Conservation (phyloP, 129 eudicot species). For the Logfia minima region DNA sequence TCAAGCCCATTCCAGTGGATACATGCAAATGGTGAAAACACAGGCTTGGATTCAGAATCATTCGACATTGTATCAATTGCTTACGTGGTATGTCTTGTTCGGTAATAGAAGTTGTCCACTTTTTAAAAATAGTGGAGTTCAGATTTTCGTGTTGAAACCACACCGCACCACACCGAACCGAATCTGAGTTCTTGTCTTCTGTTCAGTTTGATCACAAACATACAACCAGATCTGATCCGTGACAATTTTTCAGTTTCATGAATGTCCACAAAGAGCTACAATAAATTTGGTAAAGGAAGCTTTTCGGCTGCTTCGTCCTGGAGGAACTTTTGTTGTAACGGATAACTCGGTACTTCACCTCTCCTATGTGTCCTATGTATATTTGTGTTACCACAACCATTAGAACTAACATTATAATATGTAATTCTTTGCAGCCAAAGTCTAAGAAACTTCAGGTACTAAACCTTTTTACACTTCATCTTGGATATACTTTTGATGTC, state of each 20-base stretch:
- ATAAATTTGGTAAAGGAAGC: slow-evolving; percentile 78
- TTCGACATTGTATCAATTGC: slow-evolving; percentile 92
- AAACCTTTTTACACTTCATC: slow-evolving; percentile 9
- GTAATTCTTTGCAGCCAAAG: slow-evolving; percentile 70
- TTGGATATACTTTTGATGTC: background rate
- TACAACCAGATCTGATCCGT: background rate
- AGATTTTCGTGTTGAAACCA: too few species aligned
- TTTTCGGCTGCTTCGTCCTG: slow-evolving; percentile 90
- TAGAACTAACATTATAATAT: slow-evolving; percentile 14
- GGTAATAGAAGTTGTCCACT: background rate
- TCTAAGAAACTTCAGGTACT: slow-evolving; percentile 96
- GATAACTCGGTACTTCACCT: slow-evolving; percentile 76
- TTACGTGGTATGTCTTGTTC: slow-evolving; percentile 61
- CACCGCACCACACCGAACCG: background rate
- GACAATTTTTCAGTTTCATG: slow-evolving; percentile 63
- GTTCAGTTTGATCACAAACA: background rate
- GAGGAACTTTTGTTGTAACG: slow-evolving; percentile 87
- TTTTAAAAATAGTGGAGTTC: too few species aligned
- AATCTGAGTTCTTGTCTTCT: background rate
- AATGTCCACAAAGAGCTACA: slow-evolving; percentile 84
- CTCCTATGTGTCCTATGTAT: background rate
- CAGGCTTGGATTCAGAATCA: slow-evolving; percentile 83
- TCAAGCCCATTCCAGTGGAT: slow-evolving; percentile 62
- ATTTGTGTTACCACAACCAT: background rate
- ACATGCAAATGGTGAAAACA: slow-evolving; percentile 93